phyloP scores from a whole-genome alignment of 805 yeast genomes.

The Kodamaea kakaduensis region DNA sequence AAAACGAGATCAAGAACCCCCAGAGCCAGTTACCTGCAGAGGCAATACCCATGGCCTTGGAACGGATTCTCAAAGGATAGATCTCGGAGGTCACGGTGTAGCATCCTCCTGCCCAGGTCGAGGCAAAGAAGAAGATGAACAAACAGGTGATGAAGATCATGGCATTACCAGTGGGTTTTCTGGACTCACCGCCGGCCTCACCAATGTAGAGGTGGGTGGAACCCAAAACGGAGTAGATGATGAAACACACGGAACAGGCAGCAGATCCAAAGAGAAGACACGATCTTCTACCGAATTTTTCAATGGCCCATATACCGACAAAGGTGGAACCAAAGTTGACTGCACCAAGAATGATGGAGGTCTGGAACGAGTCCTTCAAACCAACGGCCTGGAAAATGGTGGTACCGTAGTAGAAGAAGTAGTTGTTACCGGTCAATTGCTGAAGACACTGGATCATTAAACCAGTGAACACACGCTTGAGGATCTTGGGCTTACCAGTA shows the following conservation, averaged over 20 bases:
- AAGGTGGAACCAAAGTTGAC: constrained; percentile 56
- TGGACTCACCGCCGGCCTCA: constrained; percentile 30
- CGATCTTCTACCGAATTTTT: constrained; percentile 50
- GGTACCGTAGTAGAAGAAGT: constrained; percentile 64
- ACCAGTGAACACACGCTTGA: constrained; percentile 22
- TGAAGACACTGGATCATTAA: constrained; percentile 40
- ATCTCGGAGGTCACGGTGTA: constrained; percentile 25
- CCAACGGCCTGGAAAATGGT: constrained; percentile 57
- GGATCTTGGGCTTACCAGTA: constrained; percentile 25
- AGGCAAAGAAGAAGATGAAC: constrained; percentile 26
- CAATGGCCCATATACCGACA: constrained; percentile 49
- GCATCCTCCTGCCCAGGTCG: constrained; percentile 29
- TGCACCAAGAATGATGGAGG: constrained; percentile 54
- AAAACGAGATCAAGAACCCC: constrained; percentile 43
- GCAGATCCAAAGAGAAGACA: constrained; percentile 47
- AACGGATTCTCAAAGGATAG: constrained; percentile 26
- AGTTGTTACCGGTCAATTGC: constrained; percentile 61
- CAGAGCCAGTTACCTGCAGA: constrained; percentile 28
- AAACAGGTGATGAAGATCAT: constrained; percentile 27
- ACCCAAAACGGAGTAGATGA: constrained; percentile 23
- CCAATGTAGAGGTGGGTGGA: constrained; percentile 19
- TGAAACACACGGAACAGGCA: constrained; percentile 22
- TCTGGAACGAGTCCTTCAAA: constrained; percentile 49
- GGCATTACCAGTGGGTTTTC: constrained; percentile 26
- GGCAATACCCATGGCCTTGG: constrained; percentile 27